Conservation (phyloP, 1,139 yeast genomes). For the Suhomyces atakaporum region DNA sequence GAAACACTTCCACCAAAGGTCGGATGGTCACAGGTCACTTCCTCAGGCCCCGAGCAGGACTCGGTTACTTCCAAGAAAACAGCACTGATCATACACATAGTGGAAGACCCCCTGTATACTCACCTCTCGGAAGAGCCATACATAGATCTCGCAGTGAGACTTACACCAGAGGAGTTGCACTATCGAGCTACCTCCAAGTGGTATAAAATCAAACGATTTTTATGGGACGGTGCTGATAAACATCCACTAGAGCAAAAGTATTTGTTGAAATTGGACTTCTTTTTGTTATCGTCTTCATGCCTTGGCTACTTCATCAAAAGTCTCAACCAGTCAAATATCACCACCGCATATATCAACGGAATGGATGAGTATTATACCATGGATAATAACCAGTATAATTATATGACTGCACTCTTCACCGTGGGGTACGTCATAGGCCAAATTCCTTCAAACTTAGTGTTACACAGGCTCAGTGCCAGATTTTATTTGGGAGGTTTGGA, state of each 20-base stretch:
- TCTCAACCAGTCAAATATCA: conserved; percentile 47
- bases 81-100: neutral
- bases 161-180: conserved; percentile 32
- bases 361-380: conserved; percentile 57
- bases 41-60: neutral
- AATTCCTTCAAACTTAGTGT: conserved; percentile 55
- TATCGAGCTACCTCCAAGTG: conserved; percentile 24
- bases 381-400: conserved; percentile 55
- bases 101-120: neutral
- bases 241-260: conserved; percentile 31
- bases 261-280: conserved; percentile 23
- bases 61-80: neutral
- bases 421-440: conserved; percentile 64
- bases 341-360: conserved; percentile 62
- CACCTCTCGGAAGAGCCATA: conserved; percentile 5
- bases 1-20: conserved; percentile 2
- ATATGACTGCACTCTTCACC: conserved; percentile 54
- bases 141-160: conserved; percentile 20
- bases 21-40: conserved; percentile 1
- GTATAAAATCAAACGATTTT: conserved; percentile 31
- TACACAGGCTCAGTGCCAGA: conserved; percentile 56
- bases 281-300: conserved; percentile 23
- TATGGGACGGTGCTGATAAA: conserved; percentile 54
- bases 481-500: conserved; percentile 57
- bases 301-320: conserved; percentile 29